These are phyloP conservation scores for Hyphodiscus hymeniophilus DNA, from an alignment of 495 filamentous ascomycete species.

Conservation along the genomic window DNA sequence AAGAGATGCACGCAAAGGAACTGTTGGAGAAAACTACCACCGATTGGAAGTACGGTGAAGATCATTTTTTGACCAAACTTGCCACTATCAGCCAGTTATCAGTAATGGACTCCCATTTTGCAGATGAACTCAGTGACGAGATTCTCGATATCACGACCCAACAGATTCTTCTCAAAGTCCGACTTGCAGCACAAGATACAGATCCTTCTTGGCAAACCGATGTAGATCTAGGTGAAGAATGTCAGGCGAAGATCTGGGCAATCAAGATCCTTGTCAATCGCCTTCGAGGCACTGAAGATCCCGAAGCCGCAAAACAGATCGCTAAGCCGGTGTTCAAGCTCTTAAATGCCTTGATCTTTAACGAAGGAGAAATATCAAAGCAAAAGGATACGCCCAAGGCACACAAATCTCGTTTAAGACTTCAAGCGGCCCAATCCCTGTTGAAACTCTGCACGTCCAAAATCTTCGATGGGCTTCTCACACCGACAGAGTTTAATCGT, in stretches of 20 bases:
- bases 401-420: slow-evolving; percentile 70
- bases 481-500: slow-evolving; percentile 64
- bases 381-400: slow-evolving; percentile 59
- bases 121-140: slow-evolving; percentile 57
- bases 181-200: slow-evolving; percentile 40
- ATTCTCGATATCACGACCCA: slow-evolving; percentile 74
- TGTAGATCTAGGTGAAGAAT: slow-evolving; percentile 65
- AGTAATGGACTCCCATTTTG: slow-evolving; percentile 64
- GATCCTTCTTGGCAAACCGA: slow-evolving; percentile 62
- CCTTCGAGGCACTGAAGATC: slow-evolving; percentile 55
- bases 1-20: slow-evolving; percentile 81
- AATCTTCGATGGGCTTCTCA: slow-evolving; percentile 68
- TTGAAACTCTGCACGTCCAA: slow-evolving; percentile 74
- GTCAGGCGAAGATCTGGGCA: slow-evolving; percentile 79
- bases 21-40: slow-evolving; percentile 65
- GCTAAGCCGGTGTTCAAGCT: slow-evolving; percentile 67
- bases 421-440: slow-evolving; percentile 72
- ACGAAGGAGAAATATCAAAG: slow-evolving; percentile 72
- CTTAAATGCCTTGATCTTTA: slow-evolving; percentile 62
- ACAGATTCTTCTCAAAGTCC: slow-evolving; percentile 63
- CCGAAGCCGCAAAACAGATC: slow-evolving; percentile 52
- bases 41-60: slow-evolving; percentile 66
- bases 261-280: slow-evolving; percentile 83
- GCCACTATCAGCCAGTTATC: slow-evolving; percentile 78
- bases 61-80: slow-evolving; percentile 75